Conservation (phyloP, 2,329 filamentous ascomycete species). For the Fusarium xylarioides region DNA sequence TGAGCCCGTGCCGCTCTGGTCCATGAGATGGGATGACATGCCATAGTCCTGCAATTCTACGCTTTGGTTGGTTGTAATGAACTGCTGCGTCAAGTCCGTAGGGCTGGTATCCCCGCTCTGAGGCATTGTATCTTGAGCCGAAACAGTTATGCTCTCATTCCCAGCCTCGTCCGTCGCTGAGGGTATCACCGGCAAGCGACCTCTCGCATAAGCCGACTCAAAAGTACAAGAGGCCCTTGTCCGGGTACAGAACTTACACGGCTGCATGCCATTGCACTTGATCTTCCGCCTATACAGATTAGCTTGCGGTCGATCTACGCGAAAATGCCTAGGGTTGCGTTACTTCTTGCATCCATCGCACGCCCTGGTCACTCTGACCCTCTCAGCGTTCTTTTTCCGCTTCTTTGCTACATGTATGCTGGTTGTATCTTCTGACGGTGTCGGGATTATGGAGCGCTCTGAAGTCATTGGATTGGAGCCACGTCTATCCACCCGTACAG, state of each 20-base stretch:
- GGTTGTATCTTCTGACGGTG: constrained; percentile 10
- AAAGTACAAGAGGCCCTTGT: constrained; percentile 37
- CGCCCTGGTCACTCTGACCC: constrained; percentile 39
- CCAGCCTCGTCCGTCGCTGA: constrained; percentile 19
- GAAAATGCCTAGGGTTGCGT: background rate
- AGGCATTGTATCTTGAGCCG: constrained; percentile 4
- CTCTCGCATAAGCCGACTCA: constrained; percentile 39
- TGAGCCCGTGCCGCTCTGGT: background rate
- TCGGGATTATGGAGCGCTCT: constrained; percentile 15
- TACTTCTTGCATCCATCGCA: constrained; percentile 44
- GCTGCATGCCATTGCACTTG: constrained; percentile 39
- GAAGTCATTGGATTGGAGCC: constrained; percentile 23
- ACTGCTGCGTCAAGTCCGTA: constrained; percentile 5
- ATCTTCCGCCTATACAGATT: constrained; percentile 38
- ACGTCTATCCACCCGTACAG: background rate
- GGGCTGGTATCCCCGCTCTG: constrained; percentile 2
- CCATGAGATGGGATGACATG: constrained; percentile 14
- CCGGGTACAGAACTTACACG: constrained; percentile 38
- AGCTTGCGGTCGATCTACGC: background rate
- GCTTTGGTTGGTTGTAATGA: background rate
- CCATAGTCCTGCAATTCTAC: constrained; percentile 7
- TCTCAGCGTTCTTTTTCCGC: constrained; percentile 40
- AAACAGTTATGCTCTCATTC: constrained; percentile 4
- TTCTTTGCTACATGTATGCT: constrained; percentile 16
- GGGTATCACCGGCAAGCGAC: constrained; percentile 34